These are phyloP conservation scores for Arxiozyma bovina DNA, from an alignment of 1,139 yeast genomes.

Conservation along the genomic window DNA sequence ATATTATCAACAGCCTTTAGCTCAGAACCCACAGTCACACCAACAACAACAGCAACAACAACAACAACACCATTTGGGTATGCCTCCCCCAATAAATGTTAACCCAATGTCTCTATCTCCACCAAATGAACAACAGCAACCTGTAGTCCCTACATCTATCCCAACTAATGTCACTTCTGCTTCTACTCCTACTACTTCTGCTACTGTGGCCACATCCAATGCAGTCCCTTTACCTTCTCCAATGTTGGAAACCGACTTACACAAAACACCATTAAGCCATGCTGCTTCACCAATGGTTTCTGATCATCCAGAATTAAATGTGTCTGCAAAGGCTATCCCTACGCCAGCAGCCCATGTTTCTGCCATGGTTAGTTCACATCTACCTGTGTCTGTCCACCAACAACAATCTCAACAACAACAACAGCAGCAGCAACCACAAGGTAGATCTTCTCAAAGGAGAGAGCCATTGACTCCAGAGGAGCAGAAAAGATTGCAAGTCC, in stretches of 20 bases:
- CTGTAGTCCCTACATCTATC: not conserved
- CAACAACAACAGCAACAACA: not conserved
- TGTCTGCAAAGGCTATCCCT: constrained; percentile 7
- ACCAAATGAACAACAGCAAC: constrained; percentile 6
- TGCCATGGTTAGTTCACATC: not conserved
- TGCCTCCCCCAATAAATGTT: constrained; percentile 4
- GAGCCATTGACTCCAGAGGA: constrained; percentile 43
- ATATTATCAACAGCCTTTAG: constrained; percentile 8
- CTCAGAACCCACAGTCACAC: not conserved
- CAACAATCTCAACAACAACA: constrained; percentile 9
- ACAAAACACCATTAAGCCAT: constrained; percentile 8
- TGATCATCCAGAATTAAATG: not conserved
- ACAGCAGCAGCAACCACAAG: constrained; percentile 15
- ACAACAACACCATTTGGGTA: not conserved
- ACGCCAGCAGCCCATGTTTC: constrained; percentile 5
- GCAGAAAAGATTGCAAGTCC: constrained; percentile 47
- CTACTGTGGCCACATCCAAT: not conserved
- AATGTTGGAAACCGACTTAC: constrained; percentile 6
- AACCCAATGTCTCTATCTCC: constrained; percentile 14
- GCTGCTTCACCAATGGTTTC: constrained; percentile 6
- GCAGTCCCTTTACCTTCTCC: not conserved
- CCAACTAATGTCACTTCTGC: not conserved
- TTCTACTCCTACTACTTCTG: not conserved
- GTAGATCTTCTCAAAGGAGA: constrained; percentile 13
- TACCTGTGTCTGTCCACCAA: constrained; percentile 3